Percentiles rank a stretch among this genome's conserved stretches.
Evolutionary conservation across 164 flowering plant genomes (phyloP).

Genomic region (Liquidambar formosana): DNA sequence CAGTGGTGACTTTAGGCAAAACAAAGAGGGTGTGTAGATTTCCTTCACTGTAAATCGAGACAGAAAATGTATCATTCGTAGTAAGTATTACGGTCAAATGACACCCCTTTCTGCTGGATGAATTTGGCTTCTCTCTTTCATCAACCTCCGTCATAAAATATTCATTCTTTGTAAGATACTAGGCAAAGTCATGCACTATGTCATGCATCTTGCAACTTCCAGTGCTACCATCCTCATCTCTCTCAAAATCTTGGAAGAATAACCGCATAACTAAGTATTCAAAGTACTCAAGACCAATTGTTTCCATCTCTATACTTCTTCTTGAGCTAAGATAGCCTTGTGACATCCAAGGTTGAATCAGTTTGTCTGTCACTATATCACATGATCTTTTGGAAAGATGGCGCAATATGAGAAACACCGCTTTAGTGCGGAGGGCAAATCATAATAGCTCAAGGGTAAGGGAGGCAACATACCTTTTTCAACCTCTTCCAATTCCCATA

Average conservation of each 20-base stretch:
- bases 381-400: not conserved
- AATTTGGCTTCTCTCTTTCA: not conserved
- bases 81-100: not conserved
- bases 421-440: not conserved
- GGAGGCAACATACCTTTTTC: not conserved
- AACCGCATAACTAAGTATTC: not conserved
- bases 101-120: not conserved
- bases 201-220: slow-evolving; percentile 10
- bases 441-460: no score
- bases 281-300: not conserved
- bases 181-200: slow-evolving; percentile 16
- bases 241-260: slow-evolving; percentile 9
- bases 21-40: slow-evolving; percentile 8
- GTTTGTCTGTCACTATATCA: not conserved
- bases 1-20: no score
- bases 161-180: slow-evolving; percentile 1
- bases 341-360: not conserved
- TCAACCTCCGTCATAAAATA: not conserved
- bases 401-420: slow-evolving; percentile 3
- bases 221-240: not conserved
- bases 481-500: not conserved
- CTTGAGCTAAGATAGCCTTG: not conserved
- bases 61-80: not conserved
- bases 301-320: not conserved
- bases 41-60: not conserved